Percentiles rank a stretch among this genome's conserved stretches.
Conservation (phyloP, 2,329 filamentous ascomycete species). For the Trichoderma sp. region DNA sequence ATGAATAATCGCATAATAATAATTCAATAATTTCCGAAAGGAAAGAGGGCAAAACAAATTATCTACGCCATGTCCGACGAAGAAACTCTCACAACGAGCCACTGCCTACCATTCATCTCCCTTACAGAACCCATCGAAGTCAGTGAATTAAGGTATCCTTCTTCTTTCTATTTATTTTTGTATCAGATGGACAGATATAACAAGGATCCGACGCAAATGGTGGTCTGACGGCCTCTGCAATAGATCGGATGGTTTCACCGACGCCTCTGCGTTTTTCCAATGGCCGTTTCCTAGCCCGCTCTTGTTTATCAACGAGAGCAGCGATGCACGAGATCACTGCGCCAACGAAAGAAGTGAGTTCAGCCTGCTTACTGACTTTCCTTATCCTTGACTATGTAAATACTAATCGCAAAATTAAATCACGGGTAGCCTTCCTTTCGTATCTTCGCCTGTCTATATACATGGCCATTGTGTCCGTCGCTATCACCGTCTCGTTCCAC, state of each 20-base stretch:
- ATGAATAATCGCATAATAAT: neutral
- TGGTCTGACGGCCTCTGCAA: conserved; percentile 3
- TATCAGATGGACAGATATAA: too few relatives aligned
- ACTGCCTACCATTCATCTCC: conserved; percentile 44
- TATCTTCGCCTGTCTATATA: conserved; percentile 89
- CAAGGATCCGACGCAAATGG: neutral
- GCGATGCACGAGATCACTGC: conserved; percentile 76
- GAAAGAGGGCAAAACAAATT: neutral
- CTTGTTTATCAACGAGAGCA: conserved; percentile 72
- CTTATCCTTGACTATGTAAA: neutral
- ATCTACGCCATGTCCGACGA: conserved; percentile 35
- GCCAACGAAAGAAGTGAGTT: conserved; percentile 71
- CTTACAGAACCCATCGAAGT: conserved; percentile 49
- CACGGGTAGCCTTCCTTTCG: conserved; percentile 69
- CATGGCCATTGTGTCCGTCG: conserved; percentile 85
- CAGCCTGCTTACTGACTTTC: neutral
- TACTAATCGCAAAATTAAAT: neutral
- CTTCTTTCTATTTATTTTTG: too few relatives aligned
- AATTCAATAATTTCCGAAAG: neutral
- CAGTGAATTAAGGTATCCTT: conserved; percentile 41
- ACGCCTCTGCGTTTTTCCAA: conserved; percentile 53
- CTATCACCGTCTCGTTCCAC: conserved; percentile 92
- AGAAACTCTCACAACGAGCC: conserved; percentile 40
- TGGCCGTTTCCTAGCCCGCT: conserved; percentile 67
- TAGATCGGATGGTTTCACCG: conserved; percentile 30